Conservation (phyloP, 2,329 filamentous ascomycete genomes). For the Diaporthe citriasiana region DNA sequence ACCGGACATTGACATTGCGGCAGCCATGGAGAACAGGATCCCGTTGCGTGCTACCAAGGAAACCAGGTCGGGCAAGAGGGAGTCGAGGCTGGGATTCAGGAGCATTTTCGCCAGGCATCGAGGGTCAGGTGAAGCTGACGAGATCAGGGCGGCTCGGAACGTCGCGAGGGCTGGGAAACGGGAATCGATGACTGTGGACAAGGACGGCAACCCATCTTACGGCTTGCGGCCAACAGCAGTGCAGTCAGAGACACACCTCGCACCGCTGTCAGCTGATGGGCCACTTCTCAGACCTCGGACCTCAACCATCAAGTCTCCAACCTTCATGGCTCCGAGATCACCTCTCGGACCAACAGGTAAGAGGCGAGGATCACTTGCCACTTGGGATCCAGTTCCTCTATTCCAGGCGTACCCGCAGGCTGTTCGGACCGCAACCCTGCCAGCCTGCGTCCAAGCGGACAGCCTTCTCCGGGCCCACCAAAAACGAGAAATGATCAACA, state of each 20-base stretch:
- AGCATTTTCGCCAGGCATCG: slow-evolving; percentile 66
- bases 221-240: slow-evolving; percentile 32
- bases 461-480: slow-evolving; percentile 74
- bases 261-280: slow-evolving; percentile 22
- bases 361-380: slow-evolving; percentile 53
- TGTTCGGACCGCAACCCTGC: slow-evolving; percentile 79
- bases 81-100: slow-evolving; percentile 66
- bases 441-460: slow-evolving; percentile 78
- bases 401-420: slow-evolving; percentile 91
- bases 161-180: slow-evolving; percentile 20
- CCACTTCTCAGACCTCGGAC: slow-evolving; percentile 25
- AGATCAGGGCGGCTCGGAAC: slow-evolving; percentile 38
- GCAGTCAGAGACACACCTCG: slow-evolving; percentile 38
- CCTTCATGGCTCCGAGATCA: slow-evolving; percentile 41
- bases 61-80: slow-evolving; percentile 59
- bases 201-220: slow-evolving; percentile 33
- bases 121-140: slow-evolving; percentile 53
- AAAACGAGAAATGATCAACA: slow-evolving; percentile 57
- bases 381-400: slow-evolving; percentile 80
- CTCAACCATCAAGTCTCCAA: slow-evolving; percentile 35
- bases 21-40: slow-evolving; percentile 55
- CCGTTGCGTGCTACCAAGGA: slow-evolving; percentile 58
- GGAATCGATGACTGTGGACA: slow-evolving; percentile 16
- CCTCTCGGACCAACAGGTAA: slow-evolving; percentile 35
- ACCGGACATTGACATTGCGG: slow-evolving; percentile 52